These are phyloP conservation scores for Rhinocladiella mackenziei DNA, from an alignment of 2,329 filamentous ascomycete genomes.

Conservation along the genomic window DNA sequence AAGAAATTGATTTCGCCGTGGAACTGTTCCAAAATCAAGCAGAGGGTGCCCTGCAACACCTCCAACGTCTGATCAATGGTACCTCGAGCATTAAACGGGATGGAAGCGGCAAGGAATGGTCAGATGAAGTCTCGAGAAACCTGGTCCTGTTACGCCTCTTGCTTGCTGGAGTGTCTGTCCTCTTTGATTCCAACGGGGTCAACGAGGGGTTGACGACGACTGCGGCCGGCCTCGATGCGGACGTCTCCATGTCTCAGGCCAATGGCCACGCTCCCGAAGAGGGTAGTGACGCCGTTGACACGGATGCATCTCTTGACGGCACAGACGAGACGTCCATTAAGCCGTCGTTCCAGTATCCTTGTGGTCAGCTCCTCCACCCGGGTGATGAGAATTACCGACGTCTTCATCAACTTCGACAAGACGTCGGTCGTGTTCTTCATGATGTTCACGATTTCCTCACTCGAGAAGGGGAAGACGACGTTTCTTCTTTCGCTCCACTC, in stretches of 20 bases:
- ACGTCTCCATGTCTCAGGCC: slow-evolving; percentile 46
- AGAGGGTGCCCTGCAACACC: slow-evolving; percentile 66
- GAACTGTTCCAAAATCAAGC: slow-evolving; percentile 84
- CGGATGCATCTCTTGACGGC: slow-evolving; percentile 52
- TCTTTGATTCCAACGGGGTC: slow-evolving; percentile 77
- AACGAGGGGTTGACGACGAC: slow-evolving; percentile 51
- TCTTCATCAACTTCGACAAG: slow-evolving; percentile 76
- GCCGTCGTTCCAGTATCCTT: slow-evolving; percentile 81
- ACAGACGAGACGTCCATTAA: slow-evolving; percentile 62
- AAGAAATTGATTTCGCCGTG: slow-evolving; percentile 83
- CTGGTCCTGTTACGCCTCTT: slow-evolving; percentile 84
- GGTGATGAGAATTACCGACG: slow-evolving; percentile 63
- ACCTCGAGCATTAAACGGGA: slow-evolving; percentile 79
- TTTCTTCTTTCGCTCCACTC: slow-evolving; percentile 86
- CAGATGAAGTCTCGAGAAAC: slow-evolving; percentile 88
- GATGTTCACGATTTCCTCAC: slow-evolving; percentile 79
- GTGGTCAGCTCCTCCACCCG: slow-evolving; percentile 73
- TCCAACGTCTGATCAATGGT: slow-evolving; percentile 75
- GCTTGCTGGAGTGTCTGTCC: slow-evolving; percentile 79
- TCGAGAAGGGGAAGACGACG: slow-evolving; percentile 86
- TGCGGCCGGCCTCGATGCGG: slow-evolving; percentile 37
- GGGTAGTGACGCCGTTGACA: slow-evolving; percentile 36
- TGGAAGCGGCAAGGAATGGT: slow-evolving; percentile 98
- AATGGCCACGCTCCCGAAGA: slow-evolving; percentile 32
- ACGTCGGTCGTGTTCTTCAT: slow-evolving; percentile 75